Conservation (phyloP, 1,284 basidiomycete genomes). For the Athelia sp. region DNA sequence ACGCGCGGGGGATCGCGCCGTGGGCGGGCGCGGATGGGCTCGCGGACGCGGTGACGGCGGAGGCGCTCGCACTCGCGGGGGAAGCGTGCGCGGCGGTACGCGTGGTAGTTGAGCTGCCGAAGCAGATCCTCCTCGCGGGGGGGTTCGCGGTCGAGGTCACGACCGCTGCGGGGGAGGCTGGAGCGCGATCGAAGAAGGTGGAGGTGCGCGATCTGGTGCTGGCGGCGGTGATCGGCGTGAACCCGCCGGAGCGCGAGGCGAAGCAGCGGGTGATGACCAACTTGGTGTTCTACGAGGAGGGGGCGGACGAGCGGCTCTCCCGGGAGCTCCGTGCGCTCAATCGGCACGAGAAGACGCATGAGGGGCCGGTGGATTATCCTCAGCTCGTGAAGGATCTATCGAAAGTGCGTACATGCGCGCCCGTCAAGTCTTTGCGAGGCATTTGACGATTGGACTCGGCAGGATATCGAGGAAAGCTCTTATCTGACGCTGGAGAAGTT, state of each 20-base stretch:
- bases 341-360: not conserved
- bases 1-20: slow-evolving; percentile 7
- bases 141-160: slow-evolving; percentile 26
- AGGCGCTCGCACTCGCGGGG: slow-evolving; percentile 27
- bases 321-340: no score
- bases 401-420: slow-evolving; percentile 19
- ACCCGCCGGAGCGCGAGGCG: slow-evolving; percentile 43
- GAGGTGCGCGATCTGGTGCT: slow-evolving; percentile 31
- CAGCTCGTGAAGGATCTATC: slow-evolving; percentile 24
- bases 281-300: slow-evolving; percentile 31
- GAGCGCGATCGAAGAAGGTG: slow-evolving; percentile 10
- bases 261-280: slow-evolving; percentile 43
- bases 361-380: slow-evolving; percentile 25
- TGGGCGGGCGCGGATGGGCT: slow-evolving; percentile 25
- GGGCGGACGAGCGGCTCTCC: not conserved
- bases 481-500: slow-evolving; percentile 49
- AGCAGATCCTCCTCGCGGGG: slow-evolving; percentile 37
- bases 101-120: slow-evolving; percentile 32
- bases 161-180: slow-evolving; percentile 4
- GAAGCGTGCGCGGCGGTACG: slow-evolving; percentile 24
- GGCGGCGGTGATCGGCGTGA: slow-evolving; percentile 46
- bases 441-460: not conserved
- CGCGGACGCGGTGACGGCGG: slow-evolving; percentile 25
- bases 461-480: slow-evolving; percentile 35
- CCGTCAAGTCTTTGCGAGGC: not conserved